Evolutionary conservation across 148 eudicot species (phyloP), one percentile per base, ranked within the genome.

Genomic region (Rhododendron ferrugineum): DNA sequence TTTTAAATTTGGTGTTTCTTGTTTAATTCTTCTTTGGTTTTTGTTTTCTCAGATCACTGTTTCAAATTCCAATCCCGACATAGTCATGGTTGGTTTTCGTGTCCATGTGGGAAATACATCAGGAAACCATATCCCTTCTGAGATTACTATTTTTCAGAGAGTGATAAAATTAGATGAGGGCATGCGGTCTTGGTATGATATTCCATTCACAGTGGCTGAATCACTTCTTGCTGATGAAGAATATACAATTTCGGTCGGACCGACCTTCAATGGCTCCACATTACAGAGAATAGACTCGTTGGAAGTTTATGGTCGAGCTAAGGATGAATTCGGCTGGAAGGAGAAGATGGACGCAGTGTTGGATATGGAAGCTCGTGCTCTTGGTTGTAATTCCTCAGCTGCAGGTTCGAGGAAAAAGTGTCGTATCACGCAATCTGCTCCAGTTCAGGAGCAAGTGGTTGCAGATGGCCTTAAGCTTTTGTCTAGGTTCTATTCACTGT

Each of bases 311-410:
- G 99, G 99, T 78, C 95, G 98, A 62, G 96, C 95, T 44, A 97
- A 97, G 90, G 99, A 97, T 88, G 99, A 97, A 80, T 97, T 95
- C 91, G 98, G 99, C 28, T 97, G 99, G 99, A 97, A 94, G 82
- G 99, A 95, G 91, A 97, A 97, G 91, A 94, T 97, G 98, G 99
- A 97, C 86, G 94, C 94, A 11, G 93, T 97, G 84, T 89, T 97
- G 86, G 96, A 95, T 89, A 94, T 97, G 95, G 99, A 97, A 90
- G 93, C 98, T 73, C 98, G 93, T 84, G 95, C 87, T 4, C 95
- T 97, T 88, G 98, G 98, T 84, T 85, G 90, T 87, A 92, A 90
- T 83, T 91, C 95, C 15, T 92, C 90, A 90, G 90, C 90, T 85
- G 86, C 93, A 40, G 89, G 94, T 60, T 91, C 98, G 70, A 90